Evolutionary conservation across 2,329 filamentous ascomycete species (phyloP), one percentile per base, ranked within the genome.

Genomic region (Trichoderma polysporum): DNA sequence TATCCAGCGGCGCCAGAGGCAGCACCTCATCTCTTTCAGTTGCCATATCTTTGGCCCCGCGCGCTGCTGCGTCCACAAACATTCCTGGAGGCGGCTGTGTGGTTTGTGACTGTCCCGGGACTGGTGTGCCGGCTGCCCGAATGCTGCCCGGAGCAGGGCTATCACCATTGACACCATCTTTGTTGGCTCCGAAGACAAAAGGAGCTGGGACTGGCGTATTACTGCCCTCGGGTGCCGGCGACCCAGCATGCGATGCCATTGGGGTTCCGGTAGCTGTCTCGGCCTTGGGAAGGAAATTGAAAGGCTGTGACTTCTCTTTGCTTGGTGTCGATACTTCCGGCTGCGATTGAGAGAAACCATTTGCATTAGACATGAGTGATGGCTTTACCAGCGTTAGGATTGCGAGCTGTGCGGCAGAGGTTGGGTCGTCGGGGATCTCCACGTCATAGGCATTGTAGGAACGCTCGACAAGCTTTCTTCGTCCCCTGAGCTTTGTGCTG

Each of bases 381-480:
- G 88, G 88, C 72, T 88, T 86, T 69, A 88, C 85, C 35, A 85
- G 79, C 0, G 84, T 83, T 29, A 90, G 76, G 41, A 90, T 85
- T 25, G 83, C 90, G 9, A 92, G 82, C 79, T 99, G 95, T 4
- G 95, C 94, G 9, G 89, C 84, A 0, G 95, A 97, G 1, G 89
- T 82, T 1, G 95, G 95, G 75, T 99, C 95, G 76, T 98, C 97
- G 0, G 94, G 92, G 13, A 86, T 78, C 35, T 94, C 91, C 31
- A 91, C 89, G 69, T 98, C 95, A 77, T 99, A 99, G 13, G 96
- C 88, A 76, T 99, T 97, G 73, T 94, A 93, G 0, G 94, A 97
- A 41, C 92, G 90, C 65, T 92, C 90, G 35, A 98, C 88, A 25
- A 98, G 83, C 74, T 90, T 93, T 70, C 93, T 88, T 58, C 94